Percentiles rank a stretch among this genome's conserved stretches.
Conservation (phyloP, 1,284 basidiomycete species). For the Boletus nobilissimus region DNA sequence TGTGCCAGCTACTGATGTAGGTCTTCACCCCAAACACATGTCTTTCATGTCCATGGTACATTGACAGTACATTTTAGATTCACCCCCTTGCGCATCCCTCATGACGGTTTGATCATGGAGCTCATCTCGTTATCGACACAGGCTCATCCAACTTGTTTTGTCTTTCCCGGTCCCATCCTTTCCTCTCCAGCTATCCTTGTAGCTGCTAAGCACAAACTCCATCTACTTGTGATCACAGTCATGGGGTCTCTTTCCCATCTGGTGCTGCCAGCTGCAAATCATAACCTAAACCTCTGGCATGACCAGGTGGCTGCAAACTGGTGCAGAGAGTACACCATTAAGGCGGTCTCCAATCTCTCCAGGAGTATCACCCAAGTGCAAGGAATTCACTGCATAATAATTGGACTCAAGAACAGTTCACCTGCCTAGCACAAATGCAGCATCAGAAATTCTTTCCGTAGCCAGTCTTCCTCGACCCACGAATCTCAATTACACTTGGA, state of each 20-base stretch:
- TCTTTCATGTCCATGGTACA: slow-evolving; percentile 69
- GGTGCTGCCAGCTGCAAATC: slow-evolving; percentile 68
- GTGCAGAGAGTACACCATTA: slow-evolving; percentile 76
- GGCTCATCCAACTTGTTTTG: slow-evolving; percentile 74
- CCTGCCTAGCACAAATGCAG: slow-evolving; percentile 58
- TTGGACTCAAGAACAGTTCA: slow-evolving; percentile 75
- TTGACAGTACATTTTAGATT: slow-evolving; percentile 67
- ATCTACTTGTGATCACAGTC: slow-evolving; percentile 76
- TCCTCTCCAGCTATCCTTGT: slow-evolving; percentile 73
- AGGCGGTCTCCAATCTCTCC: slow-evolving; percentile 57
- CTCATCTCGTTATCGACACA: slow-evolving; percentile 76
- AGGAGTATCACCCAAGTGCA: slow-evolving; percentile 73
- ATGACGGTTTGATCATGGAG: slow-evolving; percentile 80
- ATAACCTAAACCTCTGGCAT: slow-evolving; percentile 68
- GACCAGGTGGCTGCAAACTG: slow-evolving; percentile 63
- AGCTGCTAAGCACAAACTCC: slow-evolving; percentile 69
- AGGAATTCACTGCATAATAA: slow-evolving; percentile 72
- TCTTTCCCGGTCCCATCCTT: slow-evolving; percentile 79
- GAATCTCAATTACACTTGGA: slow-evolving; percentile 79
- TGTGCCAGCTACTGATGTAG: slow-evolving; percentile 54
- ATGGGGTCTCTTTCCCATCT: slow-evolving; percentile 82
- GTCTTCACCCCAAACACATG: slow-evolving; percentile 79
- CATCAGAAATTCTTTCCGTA: slow-evolving; percentile 71
- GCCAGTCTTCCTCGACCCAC: slow-evolving; percentile 77
- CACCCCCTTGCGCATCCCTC: slow-evolving; percentile 79